Base-by-base conservation (phyloP, 768 basidiomycete species). In the Mycena crocata region DNA sequence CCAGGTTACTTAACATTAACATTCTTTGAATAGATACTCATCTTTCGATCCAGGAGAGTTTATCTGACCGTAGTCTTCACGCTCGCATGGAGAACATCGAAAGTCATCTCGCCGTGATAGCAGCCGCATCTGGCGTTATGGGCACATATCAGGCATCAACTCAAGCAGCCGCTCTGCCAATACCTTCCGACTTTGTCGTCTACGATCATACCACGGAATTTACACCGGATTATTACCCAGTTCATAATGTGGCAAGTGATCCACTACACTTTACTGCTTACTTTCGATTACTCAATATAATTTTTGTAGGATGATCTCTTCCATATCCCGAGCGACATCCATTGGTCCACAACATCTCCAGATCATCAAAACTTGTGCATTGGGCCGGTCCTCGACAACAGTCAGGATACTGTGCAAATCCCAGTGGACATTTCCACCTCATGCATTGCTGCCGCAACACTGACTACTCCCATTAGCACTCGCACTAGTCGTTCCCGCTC, bases 31-130 rank as follows among this genome's bases (percentile, higher is more conserved):
- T 23, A 21, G 23, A 40, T 56, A 19, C 8, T 23, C 24, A 55
- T 37, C 5, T 19, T 21, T 24, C 7, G 23, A 14, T 35, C n/a
- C 31, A 60, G 48, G 15, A 14, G 21, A 9, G 23, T 4, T 2
- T 35, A 5, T 24, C 37, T 24, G 59, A 61, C 39, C 49, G 40
- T n/a, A 42, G 50, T n/a, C 59, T 61, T 24, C 50, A 42, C 2
- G 48, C 40, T 30, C 37, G 59, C 13, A 61, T 61, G 40, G 49
- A 61, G n/a, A 24, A 15, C 3, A 52, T 61, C 52, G 49, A 61
- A 34, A 5, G 24, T 24, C 59, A 52, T 19, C 37, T 61, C 39
- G 59, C 59, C 15, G 50, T 31, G 6, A 61, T 61, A 3, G 17
- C 46, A 28, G 6, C 35, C 26, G 32, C 12, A 5, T 15, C 13